These are phyloP conservation scores for Microbotryomycetes sp. DNA, from an alignment of 1,284 basidiomycete species.

Conservation along the genomic window DNA sequence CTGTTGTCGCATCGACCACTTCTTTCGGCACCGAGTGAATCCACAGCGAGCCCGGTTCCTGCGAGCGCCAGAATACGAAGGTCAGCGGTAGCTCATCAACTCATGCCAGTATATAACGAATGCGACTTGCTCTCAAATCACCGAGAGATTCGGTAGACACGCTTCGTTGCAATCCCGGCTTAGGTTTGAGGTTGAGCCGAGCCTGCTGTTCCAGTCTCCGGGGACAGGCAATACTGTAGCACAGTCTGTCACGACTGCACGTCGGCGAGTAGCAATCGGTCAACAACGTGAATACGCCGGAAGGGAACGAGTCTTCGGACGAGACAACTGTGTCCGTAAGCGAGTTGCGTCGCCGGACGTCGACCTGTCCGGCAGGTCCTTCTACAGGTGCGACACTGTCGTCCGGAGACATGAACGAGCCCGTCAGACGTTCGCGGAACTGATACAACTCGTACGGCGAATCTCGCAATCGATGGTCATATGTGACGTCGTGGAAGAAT, in stretches of 20 bases:
- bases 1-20: constrained; percentile 83
- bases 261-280: constrained; percentile 96
- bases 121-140: constrained; percentile 59
- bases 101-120: constrained; percentile 12
- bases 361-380: not conserved
- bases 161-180: constrained; percentile 62
- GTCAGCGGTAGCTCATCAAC: constrained; percentile 2
- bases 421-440: constrained; percentile 50
- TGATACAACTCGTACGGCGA: constrained; percentile 86
- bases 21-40: constrained; percentile 93
- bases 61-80: constrained; percentile 14
- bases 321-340: constrained; percentile 40
- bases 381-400: constrained; percentile 7
- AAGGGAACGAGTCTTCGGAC: constrained; percentile 62
- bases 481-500: constrained; percentile 99
- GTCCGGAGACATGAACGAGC: constrained; percentile 21
- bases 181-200: constrained; percentile 77
- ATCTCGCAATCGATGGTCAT: constrained; percentile 91
- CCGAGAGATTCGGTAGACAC: constrained; percentile 74
- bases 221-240: constrained; percentile 96
- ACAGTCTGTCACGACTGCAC: constrained; percentile 83
- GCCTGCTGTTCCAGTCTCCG: constrained; percentile 89
- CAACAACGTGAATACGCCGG: constrained; percentile 91
- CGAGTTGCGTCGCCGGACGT: constrained; percentile 35
- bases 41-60: constrained; percentile 93